Base-by-base conservation (phyloP, 805 yeast genomes). In the Yamadazyma tumulicola region DNA sequence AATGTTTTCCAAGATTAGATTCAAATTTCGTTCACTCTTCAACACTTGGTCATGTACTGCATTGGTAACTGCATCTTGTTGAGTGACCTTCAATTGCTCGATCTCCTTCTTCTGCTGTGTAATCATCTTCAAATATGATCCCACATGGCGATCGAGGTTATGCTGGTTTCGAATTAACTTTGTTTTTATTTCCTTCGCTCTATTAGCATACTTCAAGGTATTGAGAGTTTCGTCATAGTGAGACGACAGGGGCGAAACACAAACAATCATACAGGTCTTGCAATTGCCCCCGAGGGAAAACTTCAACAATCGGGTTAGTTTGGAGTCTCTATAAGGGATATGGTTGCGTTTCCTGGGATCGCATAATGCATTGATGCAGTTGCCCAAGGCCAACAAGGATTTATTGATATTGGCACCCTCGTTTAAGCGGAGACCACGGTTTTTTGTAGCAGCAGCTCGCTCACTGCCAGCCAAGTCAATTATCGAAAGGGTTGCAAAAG, bases 381-480 rank as follows among this genome's bases (percentile, higher is more conserved):
- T 89, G 0, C 97, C 97, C 29, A 91, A 67, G 0, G 97, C 96
- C 31, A 91, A 60, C 29, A 91, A 64, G 0, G 96, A 87, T 54
- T 80, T 77, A 62, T 91, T 91, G 52, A 91, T 91, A 55, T 86
- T 86, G 10, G 97, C 97, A 18, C 97, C 97, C 56, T 91, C 97
- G 37, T 77, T 75, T 10, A 91, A 67, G 31, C 96, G 63, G 19
- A 71, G 75, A 0, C 97, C 97, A 29, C 87, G 60, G 55, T 91
- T 91, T 45, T 75, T 77, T 0, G 97, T 88, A 0, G 93, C 83
- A 0, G 93, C 79, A 0, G 97, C 97, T 26, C 97, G 67, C 61
- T 91, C 97, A 58, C 95, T 84, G 4, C 97, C 97, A 0, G 97
- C 97, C 29, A 91, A 61, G 57, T 91, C 97, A 31, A 91, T 89